Conservation (phyloP, 2,329 filamentous ascomycete genomes). For the Penicillium glabrum region DNA sequence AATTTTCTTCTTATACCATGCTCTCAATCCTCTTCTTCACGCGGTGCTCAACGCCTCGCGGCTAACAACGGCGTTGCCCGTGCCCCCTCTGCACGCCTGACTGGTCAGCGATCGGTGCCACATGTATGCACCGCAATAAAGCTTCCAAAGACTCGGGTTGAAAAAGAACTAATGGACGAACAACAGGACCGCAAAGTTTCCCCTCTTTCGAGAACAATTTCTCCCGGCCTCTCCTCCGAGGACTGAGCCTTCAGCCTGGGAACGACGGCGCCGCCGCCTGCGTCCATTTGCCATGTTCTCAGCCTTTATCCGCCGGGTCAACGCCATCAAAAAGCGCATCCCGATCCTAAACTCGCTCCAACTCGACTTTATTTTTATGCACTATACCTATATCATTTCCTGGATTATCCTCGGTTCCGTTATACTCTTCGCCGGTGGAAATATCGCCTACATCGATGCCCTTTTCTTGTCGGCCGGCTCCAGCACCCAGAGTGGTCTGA, state of each 20-base stretch:
- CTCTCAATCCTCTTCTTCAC: constrained; percentile 1
- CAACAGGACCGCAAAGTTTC: constrained; percentile 18
- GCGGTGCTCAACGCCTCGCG: constrained; percentile 20
- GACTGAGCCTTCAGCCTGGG: constrained; percentile 10
- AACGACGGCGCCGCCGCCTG: constrained; percentile 14
- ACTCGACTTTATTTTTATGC: constrained; percentile 48
- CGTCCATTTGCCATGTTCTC: constrained; percentile 30
- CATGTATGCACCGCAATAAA: constrained; percentile 15
- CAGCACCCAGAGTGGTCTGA: constrained; percentile 89
- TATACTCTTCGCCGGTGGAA: constrained; percentile 66
- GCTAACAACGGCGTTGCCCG: constrained; percentile 17
- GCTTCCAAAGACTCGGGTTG: not conserved
- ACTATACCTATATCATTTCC: constrained; percentile 74
- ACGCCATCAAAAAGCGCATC: constrained; percentile 32
- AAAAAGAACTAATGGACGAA: not conserved
- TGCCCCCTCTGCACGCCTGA: constrained; percentile 11
- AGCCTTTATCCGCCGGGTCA: constrained; percentile 19
- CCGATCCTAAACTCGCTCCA: constrained; percentile 39
- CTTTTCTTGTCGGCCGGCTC: constrained; percentile 84
- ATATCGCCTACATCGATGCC: constrained; percentile 78
- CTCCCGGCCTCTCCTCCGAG: constrained; percentile 6
- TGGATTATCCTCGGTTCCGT: constrained; percentile 73
- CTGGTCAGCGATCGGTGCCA: constrained; percentile 19
- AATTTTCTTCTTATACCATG: not conserved
- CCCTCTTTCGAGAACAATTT: constrained; percentile 12